Evolutionary conservation across 148 eudicot genomes (phyloP).

Genomic region (Pouteria glomerata): DNA sequence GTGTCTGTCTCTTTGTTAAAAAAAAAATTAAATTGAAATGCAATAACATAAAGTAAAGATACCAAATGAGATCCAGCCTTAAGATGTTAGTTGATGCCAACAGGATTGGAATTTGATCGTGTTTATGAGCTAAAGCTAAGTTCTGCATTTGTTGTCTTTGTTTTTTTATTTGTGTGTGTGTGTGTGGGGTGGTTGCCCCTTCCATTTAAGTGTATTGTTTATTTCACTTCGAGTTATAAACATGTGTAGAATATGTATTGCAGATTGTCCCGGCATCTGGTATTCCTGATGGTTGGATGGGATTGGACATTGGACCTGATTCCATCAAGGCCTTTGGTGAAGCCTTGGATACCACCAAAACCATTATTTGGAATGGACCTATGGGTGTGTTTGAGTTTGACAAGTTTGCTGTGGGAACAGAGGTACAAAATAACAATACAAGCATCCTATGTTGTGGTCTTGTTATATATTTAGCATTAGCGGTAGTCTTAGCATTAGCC

Average conservation of each 20-base stretch:
- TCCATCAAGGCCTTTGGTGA: slow-evolving; percentile 66
- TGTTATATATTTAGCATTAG: neutral
- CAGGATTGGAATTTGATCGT: too few relatives aligned
- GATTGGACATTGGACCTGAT: slow-evolving; percentile 93
- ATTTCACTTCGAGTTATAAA: neutral
- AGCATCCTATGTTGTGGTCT: neutral
- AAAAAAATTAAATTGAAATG: too few relatives aligned
- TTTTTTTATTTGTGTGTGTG: too few relatives aligned
- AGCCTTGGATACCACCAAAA: slow-evolving; percentile 80
- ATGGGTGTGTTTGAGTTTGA: slow-evolving; percentile 97
- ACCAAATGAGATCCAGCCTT: too few relatives aligned
- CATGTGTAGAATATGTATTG: neutral
- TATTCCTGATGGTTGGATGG: slow-evolving; percentile 98
- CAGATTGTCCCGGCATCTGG: slow-evolving; percentile 78
- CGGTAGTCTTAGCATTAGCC: neutral
- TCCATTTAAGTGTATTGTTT: neutral
- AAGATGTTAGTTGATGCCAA: too few relatives aligned
- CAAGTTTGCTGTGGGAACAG: slow-evolving; percentile 87
- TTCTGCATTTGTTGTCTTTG: too few relatives aligned
- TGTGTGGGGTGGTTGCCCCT: neutral
- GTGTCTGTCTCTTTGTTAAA: neutral
- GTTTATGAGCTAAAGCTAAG: too few relatives aligned
- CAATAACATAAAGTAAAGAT: too few relatives aligned
- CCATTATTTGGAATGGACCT: slow-evolving; percentile 95
- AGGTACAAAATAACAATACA: too few relatives aligned